Percentiles rank a stretch among this genome's conserved stretches.
These are phyloP conservation scores for Plasmodium vivax DNA, from an alignment of 169 alveolate genomes.

Conservation along the genomic window DNA sequence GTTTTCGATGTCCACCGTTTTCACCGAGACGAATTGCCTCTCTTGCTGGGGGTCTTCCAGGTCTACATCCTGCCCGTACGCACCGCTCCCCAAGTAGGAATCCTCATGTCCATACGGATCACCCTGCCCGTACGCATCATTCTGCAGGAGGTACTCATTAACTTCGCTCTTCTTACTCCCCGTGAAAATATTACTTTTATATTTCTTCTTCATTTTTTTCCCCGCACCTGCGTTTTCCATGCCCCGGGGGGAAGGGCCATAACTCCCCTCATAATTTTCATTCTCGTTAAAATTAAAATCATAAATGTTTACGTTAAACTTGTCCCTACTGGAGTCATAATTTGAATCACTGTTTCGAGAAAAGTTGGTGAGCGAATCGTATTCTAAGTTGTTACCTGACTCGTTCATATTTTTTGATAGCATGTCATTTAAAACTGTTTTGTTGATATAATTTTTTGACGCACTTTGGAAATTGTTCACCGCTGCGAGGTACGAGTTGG, in stretches of 20 bases:
- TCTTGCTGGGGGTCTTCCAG: constrained; percentile 16
- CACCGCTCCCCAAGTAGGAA: not conserved
- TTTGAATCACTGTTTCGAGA: constrained; percentile 58
- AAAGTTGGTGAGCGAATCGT: constrained; percentile 25
- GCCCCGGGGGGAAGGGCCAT: not conserved
- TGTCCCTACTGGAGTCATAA: constrained; percentile 60
- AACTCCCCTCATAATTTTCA: constrained; percentile 35
- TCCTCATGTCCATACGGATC: not conserved
- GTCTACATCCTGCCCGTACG: not conserved
- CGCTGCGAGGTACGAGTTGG: constrained; percentile 39
- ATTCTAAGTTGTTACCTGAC: constrained; percentile 28
- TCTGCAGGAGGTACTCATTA: constrained; percentile 52
- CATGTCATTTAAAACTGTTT: constrained; percentile 42
- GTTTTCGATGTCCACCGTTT: constrained; percentile 66
- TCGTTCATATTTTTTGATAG: constrained; percentile 18
- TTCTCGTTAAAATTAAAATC: constrained; percentile 72
- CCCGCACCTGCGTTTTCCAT: not conserved
- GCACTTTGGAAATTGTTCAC: constrained; percentile 61
- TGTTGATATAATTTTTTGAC: constrained; percentile 66
- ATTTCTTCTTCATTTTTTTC: constrained; percentile 32
- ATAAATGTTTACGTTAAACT: constrained; percentile 55
- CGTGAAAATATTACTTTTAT: constrained; percentile 53
- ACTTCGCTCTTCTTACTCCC: constrained; percentile 38
- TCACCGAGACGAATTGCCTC: constrained; percentile 44
- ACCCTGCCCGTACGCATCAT: not conserved